These are phyloP conservation scores for Ulota crispa DNA, from an alignment of 225 moss, liverwort and hornwort species.

Conservation along the genomic window DNA sequence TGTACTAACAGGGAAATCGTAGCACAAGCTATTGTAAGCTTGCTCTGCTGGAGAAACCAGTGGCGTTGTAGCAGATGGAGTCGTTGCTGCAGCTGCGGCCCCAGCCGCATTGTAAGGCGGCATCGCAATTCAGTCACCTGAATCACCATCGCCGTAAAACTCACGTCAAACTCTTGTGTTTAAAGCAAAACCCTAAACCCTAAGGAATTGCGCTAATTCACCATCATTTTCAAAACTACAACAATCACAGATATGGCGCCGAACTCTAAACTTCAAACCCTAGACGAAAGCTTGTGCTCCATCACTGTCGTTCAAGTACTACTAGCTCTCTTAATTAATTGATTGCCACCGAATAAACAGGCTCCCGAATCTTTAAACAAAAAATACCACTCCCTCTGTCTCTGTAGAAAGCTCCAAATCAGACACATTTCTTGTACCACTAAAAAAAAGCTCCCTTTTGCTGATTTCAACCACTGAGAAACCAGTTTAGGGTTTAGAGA, in stretches of 20 bases:
- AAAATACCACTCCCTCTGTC: no score
- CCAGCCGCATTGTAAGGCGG: slow-evolving; percentile 61
- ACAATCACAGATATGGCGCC: neutral
- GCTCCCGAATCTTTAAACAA: neutral
- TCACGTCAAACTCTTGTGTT: slow-evolving; percentile 6
- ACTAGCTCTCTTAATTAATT: neutral
- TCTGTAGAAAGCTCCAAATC: no score
- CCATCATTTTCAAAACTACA: neutral
- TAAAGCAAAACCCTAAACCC: neutral
- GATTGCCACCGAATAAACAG: neutral
- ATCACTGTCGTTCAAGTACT: neutral
- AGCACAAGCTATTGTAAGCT: slow-evolving; percentile 80
- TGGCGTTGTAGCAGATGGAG: slow-evolving; percentile 29
- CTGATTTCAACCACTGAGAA: no score
- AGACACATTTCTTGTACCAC: no score
- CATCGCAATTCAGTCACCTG: slow-evolving; percentile 39
- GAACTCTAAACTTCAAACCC: neutral
- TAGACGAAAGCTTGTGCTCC: neutral
- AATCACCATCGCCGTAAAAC: slow-evolving; percentile 11
- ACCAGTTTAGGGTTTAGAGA: no score
- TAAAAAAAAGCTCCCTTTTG: no score
- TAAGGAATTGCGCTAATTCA: no score
- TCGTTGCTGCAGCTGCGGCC: slow-evolving; percentile 45
- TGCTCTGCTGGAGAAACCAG: slow-evolving; percentile 53
- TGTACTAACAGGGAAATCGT: slow-evolving; percentile 74